Conservation (phyloP, 306 rosid species). For the Cucumis hystrix region DNA sequence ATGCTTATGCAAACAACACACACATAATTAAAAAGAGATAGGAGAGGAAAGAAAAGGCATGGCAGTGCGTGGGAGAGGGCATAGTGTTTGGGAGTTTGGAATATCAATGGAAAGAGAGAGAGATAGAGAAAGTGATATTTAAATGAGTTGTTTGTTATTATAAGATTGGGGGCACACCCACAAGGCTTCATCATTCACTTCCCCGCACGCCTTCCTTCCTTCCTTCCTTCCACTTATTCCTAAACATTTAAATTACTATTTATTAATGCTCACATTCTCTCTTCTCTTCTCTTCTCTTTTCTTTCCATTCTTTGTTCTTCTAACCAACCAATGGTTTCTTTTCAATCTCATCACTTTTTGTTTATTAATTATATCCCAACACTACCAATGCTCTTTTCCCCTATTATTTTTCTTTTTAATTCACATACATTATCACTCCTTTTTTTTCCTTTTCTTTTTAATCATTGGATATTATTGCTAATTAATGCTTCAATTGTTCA, state of each 20-base stretch:
- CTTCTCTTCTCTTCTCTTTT: neutral
- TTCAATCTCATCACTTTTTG: neutral
- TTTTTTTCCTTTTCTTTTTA: too few species aligned
- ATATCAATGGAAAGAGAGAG: neutral
- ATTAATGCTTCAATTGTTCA: too few species aligned
- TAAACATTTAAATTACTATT: neutral
- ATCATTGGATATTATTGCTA: too few species aligned
- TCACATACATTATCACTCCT: neutral
- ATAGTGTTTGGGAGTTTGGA: conserved; percentile 1
- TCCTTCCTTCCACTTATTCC: neutral
- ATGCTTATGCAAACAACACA: too few species aligned
- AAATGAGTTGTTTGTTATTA: neutral
- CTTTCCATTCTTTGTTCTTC: too few species aligned
- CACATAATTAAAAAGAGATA: too few species aligned
- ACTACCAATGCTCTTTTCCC: neutral
- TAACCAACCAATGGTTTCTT: too few species aligned
- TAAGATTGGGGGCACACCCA: neutral
- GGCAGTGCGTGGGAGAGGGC: conserved; percentile 1
- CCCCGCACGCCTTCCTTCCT: neutral
- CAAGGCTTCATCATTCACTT: neutral
- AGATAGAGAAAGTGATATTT: too few species aligned
- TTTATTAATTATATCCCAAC: neutral
- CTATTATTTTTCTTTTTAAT: too few species aligned
- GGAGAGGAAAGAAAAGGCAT: neutral
- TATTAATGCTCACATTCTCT: neutral